Conservation (phyloP, 768 basidiomycete genomes). For the Pleurotus cornucopiae region DNA sequence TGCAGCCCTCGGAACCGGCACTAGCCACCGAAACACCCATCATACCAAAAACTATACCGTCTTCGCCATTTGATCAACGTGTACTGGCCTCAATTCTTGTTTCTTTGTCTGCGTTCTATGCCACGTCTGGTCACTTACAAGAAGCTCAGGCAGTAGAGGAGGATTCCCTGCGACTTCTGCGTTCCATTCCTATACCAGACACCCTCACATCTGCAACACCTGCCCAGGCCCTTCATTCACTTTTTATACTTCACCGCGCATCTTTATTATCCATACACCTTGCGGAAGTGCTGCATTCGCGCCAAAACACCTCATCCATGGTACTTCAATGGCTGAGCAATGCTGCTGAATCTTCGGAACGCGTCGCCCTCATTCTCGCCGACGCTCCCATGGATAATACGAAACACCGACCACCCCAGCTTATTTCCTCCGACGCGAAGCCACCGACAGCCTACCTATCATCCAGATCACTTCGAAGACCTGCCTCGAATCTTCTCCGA, state of each 20-base stretch:
- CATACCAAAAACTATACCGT: conserved; percentile 37
- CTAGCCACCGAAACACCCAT: conserved; percentile 15
- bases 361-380: conserved; percentile 51
- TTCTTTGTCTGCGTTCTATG: conserved; percentile 69
- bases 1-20: conserved; percentile 24
- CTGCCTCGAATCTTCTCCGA: conserved; percentile 55
- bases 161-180: conserved; percentile 48
- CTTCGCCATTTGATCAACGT: conserved; percentile 62
- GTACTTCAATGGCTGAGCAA: conserved; percentile 54
- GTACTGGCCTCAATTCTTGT: conserved; percentile 57
- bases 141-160: conserved; percentile 58
- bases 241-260: conserved; percentile 69
- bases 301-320: conserved; percentile 28
- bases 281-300: conserved; percentile 66
- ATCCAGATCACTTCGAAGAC: conserved; percentile 47
- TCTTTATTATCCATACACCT: conserved; percentile 71
- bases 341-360: conserved; percentile 67
- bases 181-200: conserved; percentile 45
- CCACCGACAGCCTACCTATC: conserved; percentile 41
- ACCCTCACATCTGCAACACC: conserved; percentile 40
- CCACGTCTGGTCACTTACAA: conserved; percentile 49
- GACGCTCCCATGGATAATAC: conserved; percentile 32
- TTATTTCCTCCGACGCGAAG: conserved; percentile 19
- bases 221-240: conserved; percentile 56
- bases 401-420: conserved; percentile 10